Conservation (phyloP, 208 protist genomes). For the Wallacemonas sp. region DNA sequence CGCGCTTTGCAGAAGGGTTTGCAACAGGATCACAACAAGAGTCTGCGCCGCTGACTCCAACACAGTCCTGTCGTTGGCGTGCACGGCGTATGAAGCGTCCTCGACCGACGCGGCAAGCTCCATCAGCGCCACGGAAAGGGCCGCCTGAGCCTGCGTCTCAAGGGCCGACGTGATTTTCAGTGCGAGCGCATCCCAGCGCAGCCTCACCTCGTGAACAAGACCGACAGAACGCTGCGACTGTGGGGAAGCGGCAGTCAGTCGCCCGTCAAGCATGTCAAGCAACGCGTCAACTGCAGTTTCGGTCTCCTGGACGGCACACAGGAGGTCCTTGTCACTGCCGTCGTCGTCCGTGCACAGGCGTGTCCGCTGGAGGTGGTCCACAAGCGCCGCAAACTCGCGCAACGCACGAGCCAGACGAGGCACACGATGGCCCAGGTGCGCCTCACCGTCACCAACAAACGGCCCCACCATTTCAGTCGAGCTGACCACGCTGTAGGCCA, state of each 20-base stretch:
- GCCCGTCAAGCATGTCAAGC: not conserved
- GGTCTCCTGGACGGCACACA: not conserved
- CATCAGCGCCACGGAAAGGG: conserved; percentile 39
- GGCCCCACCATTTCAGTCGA: not conserved
- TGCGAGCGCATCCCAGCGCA: conserved; percentile 9
- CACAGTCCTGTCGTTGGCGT: conserved; percentile 3
- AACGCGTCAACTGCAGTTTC: not conserved
- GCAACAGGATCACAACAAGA: conserved; percentile 25
- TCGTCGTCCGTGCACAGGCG: not conserved
- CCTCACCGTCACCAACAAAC: not conserved
- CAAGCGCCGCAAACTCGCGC: conserved; percentile 3
- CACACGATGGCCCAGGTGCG: not conserved
- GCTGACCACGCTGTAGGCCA: conserved; percentile 21
- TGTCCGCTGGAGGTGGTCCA: conserved; percentile 9
- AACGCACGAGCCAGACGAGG: not conserved
- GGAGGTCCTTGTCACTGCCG: not conserved
- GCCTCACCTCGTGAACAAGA: conserved; percentile 5
- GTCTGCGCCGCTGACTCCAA: not conserved
- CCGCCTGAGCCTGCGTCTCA: conserved; percentile 24
- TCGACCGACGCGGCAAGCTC: conserved; percentile 40
- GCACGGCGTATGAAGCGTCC: conserved; percentile 23
- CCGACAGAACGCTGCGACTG: not conserved
- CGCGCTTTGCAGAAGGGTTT: conserved; percentile 36
- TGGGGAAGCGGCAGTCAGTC: not conserved
- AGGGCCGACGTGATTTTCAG: conserved; percentile 20